A percentile compares a stretch with the other conserved stretches of the same genome.
phyloP scores from a whole-genome alignment of 1,284 basidiomycete species.

The Sporisorium exsertum region DNA sequence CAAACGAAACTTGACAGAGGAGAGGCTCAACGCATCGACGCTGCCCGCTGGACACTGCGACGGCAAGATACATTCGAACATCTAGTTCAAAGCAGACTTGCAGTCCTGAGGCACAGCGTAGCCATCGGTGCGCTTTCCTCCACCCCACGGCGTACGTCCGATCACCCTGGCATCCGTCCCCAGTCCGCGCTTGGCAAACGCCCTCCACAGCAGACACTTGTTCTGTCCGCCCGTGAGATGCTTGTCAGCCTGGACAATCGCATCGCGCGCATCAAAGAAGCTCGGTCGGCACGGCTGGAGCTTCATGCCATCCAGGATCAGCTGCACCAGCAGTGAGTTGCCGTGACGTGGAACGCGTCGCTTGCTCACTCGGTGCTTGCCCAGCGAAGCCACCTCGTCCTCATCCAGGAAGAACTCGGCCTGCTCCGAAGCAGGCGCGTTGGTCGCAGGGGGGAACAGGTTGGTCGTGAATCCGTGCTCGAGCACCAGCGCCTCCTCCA shows the following conservation, averaged over 20 bases:
- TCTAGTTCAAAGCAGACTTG: constrained; percentile 40
- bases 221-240: constrained; percentile 91
- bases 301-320: constrained; percentile 92
- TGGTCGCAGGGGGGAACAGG: constrained; percentile 54
- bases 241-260: constrained; percentile 92
- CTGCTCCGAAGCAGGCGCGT: constrained; percentile 46
- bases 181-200: constrained; percentile 84
- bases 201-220: constrained; percentile 87
- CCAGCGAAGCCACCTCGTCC: constrained; percentile 61
- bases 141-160: constrained; percentile 91
- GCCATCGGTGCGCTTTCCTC: constrained; percentile 76
- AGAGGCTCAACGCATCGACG: neutral
- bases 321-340: constrained; percentile 86
- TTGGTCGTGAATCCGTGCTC: constrained; percentile 56
- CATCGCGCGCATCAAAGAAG: constrained; percentile 92
- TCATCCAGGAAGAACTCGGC: constrained; percentile 53
- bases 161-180: constrained; percentile 52
- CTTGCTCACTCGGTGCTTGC: constrained; percentile 71
- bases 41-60: neutral
- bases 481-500: constrained; percentile 55
- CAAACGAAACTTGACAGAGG: neutral
- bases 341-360: constrained; percentile 89
- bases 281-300: constrained; percentile 87
- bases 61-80: neutral
- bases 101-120: constrained; percentile 70